A percentile compares a stretch with the other conserved stretches of the same genome.
These are phyloP conservation scores for Melanomma pulvis-pyrius DNA, from an alignment of 495 filamentous ascomycete genomes.

Conservation along the genomic window DNA sequence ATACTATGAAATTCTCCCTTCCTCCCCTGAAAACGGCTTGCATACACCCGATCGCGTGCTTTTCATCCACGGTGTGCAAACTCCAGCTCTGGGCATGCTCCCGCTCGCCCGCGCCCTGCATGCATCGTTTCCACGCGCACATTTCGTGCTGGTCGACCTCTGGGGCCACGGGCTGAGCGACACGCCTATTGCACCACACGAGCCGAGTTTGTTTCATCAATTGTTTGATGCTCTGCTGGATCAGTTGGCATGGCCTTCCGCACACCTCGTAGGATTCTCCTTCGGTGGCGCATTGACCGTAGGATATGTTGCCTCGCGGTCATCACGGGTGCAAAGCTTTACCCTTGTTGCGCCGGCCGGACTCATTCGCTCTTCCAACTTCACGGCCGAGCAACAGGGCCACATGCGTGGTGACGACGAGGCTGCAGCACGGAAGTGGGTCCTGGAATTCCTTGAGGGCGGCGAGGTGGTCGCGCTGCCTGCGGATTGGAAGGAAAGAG, in stretches of 20 bases:
- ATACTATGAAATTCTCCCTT: constrained; percentile 45
- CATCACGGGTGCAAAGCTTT: constrained; percentile 27
- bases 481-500: constrained; percentile 50
- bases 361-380: constrained; percentile 13
- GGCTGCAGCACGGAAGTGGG: constrained; percentile 42
- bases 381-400: constrained; percentile 7
- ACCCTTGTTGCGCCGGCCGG: constrained; percentile 41
- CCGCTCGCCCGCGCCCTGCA: constrained; percentile 34
- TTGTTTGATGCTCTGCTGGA: constrained; percentile 35
- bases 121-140: constrained; percentile 7
- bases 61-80: constrained; percentile 40
- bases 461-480: constrained; percentile 48
- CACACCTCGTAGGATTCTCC: constrained; percentile 41
- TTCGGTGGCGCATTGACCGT: constrained; percentile 35
- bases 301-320: constrained; percentile 31
- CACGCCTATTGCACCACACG: constrained; percentile 36
- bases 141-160: constrained; percentile 37
- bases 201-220: constrained; percentile 33
- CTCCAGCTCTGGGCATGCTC: constrained; percentile 39
- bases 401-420: constrained; percentile 25
- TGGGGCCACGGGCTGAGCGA: constrained; percentile 45
- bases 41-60: constrained; percentile 23
- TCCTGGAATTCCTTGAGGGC: constrained; percentile 47
- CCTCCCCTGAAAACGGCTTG: constrained; percentile 1
- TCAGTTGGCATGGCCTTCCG: constrained; percentile 34